Base-by-base conservation (phyloP, 2,329 filamentous ascomycete species). In the Ophiocordyceps camponoti-rufipedis region DNA sequence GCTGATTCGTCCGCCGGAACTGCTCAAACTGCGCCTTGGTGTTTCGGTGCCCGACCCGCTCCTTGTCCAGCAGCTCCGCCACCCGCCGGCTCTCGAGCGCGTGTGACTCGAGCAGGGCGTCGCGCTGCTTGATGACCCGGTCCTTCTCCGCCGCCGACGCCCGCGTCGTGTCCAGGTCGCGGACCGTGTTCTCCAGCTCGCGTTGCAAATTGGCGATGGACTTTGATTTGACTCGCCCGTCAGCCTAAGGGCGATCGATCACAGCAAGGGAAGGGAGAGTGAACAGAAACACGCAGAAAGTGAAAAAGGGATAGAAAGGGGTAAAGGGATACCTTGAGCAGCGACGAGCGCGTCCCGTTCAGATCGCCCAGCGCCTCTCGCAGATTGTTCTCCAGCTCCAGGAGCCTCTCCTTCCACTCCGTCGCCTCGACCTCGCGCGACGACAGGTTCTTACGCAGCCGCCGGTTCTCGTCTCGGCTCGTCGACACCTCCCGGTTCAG, bases 1-100 rank as follows among this genome's bases (percentile, higher is more conserved):
- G 85, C 48, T 88, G 82, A 48, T 94, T 83, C 2, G 84, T 87
- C 57, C 86, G 87, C 54, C 94, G 82, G 54, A 85, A 82, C 35
- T 84, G 85, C 55, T 98, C 91, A 54, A 85, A 93, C 48, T 88
- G 80, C 49, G 85, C 76, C 58, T 87, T 87, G 48, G 94, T 91
- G 55, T 85, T 84, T 50, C 86, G 82, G 54, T 93, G 86, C 19
- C 76, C 77, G 51, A 85, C 75, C 13, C 87, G 79, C 63, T 98
- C 91, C 55, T 93, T 93, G 44, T 96, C 89, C 13, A 96, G 78
- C 45, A 94, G 71, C 52, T 96, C 89, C 1, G 80, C 79, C 11
- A 96, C 69, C 54, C 87, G 87, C 48, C 85, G 78, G 45, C 79
- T 82, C 60, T 98, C 91, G 19, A 96, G 73, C 3, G 82, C 85